Evolutionary conservation across 176 grass and related monocot species (phyloP).

Genomic region (Aegilops bicornis): DNA sequence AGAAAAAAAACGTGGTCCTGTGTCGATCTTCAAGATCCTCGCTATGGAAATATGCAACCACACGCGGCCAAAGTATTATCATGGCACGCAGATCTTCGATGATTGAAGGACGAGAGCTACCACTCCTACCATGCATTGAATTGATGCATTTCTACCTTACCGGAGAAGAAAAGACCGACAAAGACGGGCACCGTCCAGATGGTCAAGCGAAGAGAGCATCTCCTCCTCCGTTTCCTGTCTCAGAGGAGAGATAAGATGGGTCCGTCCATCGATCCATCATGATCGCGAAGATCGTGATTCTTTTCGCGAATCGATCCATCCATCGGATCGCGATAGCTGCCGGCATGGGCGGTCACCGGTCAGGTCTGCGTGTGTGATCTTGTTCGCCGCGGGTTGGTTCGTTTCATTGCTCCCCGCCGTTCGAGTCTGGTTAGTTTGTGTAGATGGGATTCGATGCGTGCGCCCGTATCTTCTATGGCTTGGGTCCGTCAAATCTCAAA

Average conservation of each 20-base stretch:
- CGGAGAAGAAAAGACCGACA: too few species aligned
- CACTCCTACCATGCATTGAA: too few species aligned
- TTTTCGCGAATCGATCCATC: neutral
- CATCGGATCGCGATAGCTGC: slow-evolving; percentile 2
- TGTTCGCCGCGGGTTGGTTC: too few species aligned
- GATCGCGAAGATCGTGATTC: neutral
- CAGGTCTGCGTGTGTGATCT: neutral
- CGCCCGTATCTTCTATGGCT: neutral
- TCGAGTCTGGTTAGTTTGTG: neutral
- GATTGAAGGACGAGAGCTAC: neutral
- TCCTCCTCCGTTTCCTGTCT: too few species aligned
- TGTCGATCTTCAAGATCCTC: neutral
- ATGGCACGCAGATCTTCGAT: neutral
- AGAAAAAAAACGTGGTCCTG: neutral
- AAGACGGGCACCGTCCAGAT: too few species aligned
- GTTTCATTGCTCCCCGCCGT: neutral
- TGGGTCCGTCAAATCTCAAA: too few species aligned
- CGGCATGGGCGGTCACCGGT: neutral
- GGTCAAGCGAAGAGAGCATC: too few species aligned
- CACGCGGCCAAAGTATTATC: too few species aligned
- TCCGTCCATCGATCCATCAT: neutral
- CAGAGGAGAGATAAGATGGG: too few species aligned
- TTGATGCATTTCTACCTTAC: neutral
- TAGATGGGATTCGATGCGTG: neutral
- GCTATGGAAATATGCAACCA: too few species aligned